Percentiles rank a stretch among this genome's conserved stretches.
Evolutionary conservation across 1,284 basidiomycete genomes (phyloP).

Genomic region (Testicularia cyperi): DNA sequence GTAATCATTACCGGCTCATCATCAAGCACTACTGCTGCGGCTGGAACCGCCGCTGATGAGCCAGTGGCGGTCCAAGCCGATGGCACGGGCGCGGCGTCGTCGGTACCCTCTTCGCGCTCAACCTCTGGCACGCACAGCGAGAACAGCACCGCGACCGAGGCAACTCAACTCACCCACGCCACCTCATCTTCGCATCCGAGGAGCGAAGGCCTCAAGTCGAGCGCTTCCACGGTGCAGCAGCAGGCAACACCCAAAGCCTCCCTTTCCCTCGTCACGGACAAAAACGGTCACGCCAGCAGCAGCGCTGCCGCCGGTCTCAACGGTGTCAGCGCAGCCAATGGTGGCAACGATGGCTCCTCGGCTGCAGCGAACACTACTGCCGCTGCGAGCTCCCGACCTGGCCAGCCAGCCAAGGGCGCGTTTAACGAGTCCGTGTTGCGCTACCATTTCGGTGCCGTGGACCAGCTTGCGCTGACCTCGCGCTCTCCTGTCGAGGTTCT

Average conservation of each 20-base stretch:
- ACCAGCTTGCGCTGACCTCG: conserved; percentile 85
- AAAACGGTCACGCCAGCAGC: no score
- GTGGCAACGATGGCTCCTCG: neutral
- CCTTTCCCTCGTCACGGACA: conserved; percentile 22
- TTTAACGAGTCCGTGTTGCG: conserved; percentile 69
- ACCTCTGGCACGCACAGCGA: conserved; percentile 58
- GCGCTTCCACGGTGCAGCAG: conserved; percentile 49
- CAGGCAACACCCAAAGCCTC: conserved; percentile 48
- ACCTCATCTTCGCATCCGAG: conserved; percentile 16
- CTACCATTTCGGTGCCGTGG: conserved; percentile 87
- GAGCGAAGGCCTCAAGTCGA: conserved; percentile 41
- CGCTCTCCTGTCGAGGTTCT: conserved; percentile 82
- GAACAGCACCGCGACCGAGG: conserved; percentile 37
- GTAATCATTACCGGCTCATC: conserved; percentile 40
- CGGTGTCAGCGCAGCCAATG: no score
- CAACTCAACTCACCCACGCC: conserved; percentile 28
- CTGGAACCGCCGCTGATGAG: neutral
- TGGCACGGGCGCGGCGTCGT: conserved; percentile 14
- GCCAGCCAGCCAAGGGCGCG: conserved; percentile 4
- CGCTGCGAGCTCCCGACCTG: neutral
- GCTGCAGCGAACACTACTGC: no score
- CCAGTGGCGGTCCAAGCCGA: no score
- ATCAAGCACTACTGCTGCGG: neutral
- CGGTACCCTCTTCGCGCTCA: conserved; percentile 51
- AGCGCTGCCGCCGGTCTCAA: no score